phyloP scores from a whole-genome alignment of 2,329 filamentous ascomycete genomes.

The Aspergillus floridensis region DNA sequence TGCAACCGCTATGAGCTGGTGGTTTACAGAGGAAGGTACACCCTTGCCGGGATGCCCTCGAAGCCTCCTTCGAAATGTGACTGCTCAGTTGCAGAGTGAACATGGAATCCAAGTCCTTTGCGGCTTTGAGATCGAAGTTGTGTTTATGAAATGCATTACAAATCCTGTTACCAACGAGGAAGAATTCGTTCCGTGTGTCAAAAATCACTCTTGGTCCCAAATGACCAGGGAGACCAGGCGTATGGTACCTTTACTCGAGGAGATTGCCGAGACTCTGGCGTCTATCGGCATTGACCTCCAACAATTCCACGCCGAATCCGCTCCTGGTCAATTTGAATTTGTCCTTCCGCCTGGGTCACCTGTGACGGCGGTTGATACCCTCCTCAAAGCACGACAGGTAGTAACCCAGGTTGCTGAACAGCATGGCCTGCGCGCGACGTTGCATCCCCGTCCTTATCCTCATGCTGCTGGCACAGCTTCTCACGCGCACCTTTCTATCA shows the following conservation, averaged over 20 bases:
- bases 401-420: conserved; percentile 63
- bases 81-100: conserved; percentile 54
- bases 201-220: conserved; percentile 69
- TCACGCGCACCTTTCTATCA: conserved; percentile 64
- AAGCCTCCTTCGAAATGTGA: conserved; percentile 56
- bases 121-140: conserved; percentile 80
- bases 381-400: conserved; percentile 69
- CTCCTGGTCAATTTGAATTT: conserved; percentile 74
- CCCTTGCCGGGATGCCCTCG: conserved; percentile 63
- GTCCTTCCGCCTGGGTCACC: conserved; percentile 63
- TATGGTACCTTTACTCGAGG: conserved; percentile 60
- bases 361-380: conserved; percentile 66
- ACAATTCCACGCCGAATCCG: conserved; percentile 72
- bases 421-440: conserved; percentile 64
- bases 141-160: conserved; percentile 59
- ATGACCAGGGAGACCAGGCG: conserved; percentile 60
- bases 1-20: conserved; percentile 66
- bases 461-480: conserved; percentile 61
- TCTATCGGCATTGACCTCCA: conserved; percentile 64
- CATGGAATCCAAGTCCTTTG: conserved; percentile 60
- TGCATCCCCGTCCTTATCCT: conserved; percentile 66
- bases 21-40: conserved; percentile 56
- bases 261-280: conserved; percentile 62
- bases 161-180: conserved; percentile 26
- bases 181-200: conserved; percentile 50